A percentile compares a stretch with the other conserved stretches of the same genome.
Evolutionary conservation across 768 basidiomycete species (phyloP).

Genomic region (Pulveroboletus sp.): DNA sequence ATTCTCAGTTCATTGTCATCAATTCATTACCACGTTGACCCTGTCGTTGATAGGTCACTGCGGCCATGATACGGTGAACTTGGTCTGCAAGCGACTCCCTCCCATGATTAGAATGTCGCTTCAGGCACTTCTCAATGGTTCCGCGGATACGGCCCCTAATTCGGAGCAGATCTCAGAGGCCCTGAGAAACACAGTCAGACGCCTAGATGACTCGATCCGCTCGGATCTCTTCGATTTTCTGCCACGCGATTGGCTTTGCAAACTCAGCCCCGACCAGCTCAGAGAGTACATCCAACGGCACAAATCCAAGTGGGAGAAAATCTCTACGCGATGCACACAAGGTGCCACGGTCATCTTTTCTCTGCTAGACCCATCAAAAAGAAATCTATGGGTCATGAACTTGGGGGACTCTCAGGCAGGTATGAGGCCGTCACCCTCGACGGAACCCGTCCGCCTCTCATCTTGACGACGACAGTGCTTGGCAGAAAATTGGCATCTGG

Average conservation of each 20-base stretch:
- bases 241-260: conserved; percentile 32
- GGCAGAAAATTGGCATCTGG: conserved; percentile 16
- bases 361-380: conserved; percentile 25
- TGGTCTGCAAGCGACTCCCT: conserved; percentile 38
- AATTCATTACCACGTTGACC: conserved; percentile 18
- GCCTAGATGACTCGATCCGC: conserved; percentile 41
- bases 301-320: conserved; percentile 34
- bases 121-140: conserved; percentile 30
- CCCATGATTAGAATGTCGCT: conserved; percentile 37
- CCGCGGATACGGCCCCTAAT: conserved; percentile 15
- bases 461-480: conserved; percentile 13
- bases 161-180: conserved; percentile 36
- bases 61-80: conserved; percentile 45
- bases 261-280: conserved; percentile 37
- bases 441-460: conserved; percentile 1
- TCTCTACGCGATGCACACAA: conserved; percentile 31
- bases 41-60: conserved; percentile 38
- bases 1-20: conserved; percentile 13
- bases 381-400: conserved; percentile 32
- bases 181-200: conserved; percentile 35
- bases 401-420: conserved; percentile 35
- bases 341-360: conserved; percentile 32
- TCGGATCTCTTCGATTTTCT: conserved; percentile 42
- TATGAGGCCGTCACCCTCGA: conserved; percentile 3
- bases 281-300: conserved; percentile 36